Base-by-base conservation (phyloP, 805 yeast genomes). In the Spencermartinsiella europaea region DNA sequence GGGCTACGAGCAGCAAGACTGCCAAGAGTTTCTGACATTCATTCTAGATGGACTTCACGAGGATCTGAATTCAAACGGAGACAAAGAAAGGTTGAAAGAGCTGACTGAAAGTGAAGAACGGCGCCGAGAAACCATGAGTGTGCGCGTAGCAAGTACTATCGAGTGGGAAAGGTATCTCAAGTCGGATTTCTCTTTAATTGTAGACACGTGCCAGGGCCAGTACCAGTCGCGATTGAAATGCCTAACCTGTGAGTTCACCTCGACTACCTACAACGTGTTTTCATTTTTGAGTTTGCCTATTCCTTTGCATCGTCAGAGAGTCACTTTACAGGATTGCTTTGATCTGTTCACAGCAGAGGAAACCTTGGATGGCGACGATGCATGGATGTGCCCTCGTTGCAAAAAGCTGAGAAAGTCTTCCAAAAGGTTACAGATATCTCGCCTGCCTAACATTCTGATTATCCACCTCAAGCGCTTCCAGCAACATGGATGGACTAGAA, bases 121-220 rank as follows among this genome's bases (percentile, higher is more conserved):
- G 33, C 67, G 74, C 14, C 71, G 96, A 38, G 98, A 90, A 60
- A 65, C 66, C 21, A 65, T 87, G 58, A 84, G 95, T 0, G 73
- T 88, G 2, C 72, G 96, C 47, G 70, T 85, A 21, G 96, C 95
- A 0, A 81, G 95, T 0, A 77, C 93, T 0, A 78, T 88, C 42
- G 96, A 90, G 61, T 90, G 98, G 98, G 95, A 86, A 58, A 70
- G 95, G 47, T 88, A 88, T 61, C 68, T 87, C 46, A 81, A 80
- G 48, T 75, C 85, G 17, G 88, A 90, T 60, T 81, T 83, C 53
- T 87, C 96, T 34, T 73, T 82, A 1, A 75, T 90, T 20, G 93
- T 85, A 2, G 90, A 85, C 54, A 74, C 79, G 43, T 87, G 87
- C 62, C 95, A 87, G 61, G 98, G 97, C 1, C 97, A 90, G 64